phyloP scores from a whole-genome alignment of 208 protist genomes.

The Trypanosoma mega region DNA sequence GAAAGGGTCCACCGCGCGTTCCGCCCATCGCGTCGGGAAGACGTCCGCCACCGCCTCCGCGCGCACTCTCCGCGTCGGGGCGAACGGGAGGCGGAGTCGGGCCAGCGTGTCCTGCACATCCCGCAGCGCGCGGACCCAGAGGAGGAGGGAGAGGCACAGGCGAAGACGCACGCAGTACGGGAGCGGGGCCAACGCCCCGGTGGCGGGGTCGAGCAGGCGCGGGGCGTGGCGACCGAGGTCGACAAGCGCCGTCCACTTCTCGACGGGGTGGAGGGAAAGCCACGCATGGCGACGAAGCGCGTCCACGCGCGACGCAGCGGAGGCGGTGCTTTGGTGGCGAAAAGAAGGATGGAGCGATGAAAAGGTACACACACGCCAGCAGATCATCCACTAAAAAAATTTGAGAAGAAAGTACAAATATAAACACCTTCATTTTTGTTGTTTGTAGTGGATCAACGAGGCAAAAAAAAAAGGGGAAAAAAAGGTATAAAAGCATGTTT shows the following conservation, averaged over 20 bases:
- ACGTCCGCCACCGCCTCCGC: slow-evolving; percentile 41
- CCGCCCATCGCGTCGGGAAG: slow-evolving; percentile 55
- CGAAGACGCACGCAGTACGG: slow-evolving; percentile 61
- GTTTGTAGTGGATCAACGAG: too few relatives aligned
- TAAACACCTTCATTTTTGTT: too few relatives aligned
- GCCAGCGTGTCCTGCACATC: slow-evolving; percentile 76
- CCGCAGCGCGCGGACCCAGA: slow-evolving; percentile 60
- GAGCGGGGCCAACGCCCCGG: slow-evolving; percentile 37
- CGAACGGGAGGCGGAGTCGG: slow-evolving; percentile 52
- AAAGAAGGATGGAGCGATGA: neutral
- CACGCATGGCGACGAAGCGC: slow-evolving; percentile 20
- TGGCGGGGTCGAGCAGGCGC: slow-evolving; percentile 47
- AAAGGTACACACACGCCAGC: neutral
- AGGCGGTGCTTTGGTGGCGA: neutral
- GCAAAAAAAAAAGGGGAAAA: neutral
- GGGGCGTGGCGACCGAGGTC: slow-evolving; percentile 57
- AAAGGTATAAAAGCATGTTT: slow-evolving; percentile 3
- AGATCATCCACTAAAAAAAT: too few relatives aligned
- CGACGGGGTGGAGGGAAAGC: slow-evolving; percentile 64
- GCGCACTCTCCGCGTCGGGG: slow-evolving; percentile 35
- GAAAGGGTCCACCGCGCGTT: slow-evolving; percentile 62
- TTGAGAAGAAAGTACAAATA: too few relatives aligned
- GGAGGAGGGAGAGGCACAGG: slow-evolving; percentile 55
- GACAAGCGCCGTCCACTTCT: slow-evolving; percentile 70
- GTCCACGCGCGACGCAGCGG: neutral